phyloP scores from a whole-genome alignment of 2,329 filamentous ascomycete species.

The Fusarium scirpi region DNA sequence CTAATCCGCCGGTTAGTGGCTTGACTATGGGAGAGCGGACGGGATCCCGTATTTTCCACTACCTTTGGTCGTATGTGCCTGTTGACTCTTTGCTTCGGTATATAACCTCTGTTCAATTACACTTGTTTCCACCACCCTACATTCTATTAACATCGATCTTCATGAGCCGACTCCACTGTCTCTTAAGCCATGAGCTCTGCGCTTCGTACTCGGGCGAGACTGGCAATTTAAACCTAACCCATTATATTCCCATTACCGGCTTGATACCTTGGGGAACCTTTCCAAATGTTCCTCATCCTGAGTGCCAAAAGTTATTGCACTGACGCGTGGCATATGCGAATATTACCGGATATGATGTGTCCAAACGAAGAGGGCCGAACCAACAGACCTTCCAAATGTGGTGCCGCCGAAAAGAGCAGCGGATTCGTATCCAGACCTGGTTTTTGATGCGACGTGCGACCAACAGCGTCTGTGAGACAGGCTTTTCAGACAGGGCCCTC shows the following conservation, averaged over 20 bases:
- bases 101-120: accelerated
- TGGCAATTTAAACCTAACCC: accelerated
- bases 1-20: constrained; percentile 27
- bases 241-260: neutral
- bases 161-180: neutral
- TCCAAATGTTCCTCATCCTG: neutral
- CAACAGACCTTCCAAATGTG: constrained; percentile 2
- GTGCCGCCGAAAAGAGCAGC: neutral
- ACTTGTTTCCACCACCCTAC: neutral
- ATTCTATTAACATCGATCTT: neutral
- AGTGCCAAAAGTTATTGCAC: neutral
- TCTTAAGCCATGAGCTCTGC: neutral
- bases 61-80: constrained; percentile 16
- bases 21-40: constrained; percentile 29
- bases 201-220: neutral
- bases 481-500: neutral
- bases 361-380: neutral
- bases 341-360: neutral
- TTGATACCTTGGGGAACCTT: neutral
- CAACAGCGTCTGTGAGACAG: neutral
- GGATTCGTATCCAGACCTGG: neutral
- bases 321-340: neutral
- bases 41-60: constrained; percentile 29
- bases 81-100: accelerated
- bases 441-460: neutral